Base-by-base conservation (phyloP, 1,284 basidiomycete genomes). In the Takashimella tepidaria region DNA sequence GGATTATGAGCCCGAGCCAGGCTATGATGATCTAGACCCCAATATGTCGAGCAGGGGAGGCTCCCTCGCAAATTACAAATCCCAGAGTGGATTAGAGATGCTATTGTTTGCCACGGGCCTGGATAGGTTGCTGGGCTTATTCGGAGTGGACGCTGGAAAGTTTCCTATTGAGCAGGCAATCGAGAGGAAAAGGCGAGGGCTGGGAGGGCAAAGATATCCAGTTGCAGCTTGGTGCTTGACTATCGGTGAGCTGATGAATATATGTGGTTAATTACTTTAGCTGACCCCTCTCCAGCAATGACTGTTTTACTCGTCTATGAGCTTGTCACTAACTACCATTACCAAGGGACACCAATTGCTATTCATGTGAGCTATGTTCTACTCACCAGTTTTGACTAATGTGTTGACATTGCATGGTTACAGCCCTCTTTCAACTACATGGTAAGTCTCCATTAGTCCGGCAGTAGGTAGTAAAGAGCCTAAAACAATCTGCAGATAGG, bases 341-440 rank as follows among this genome's bases (percentile, higher is more conserved):
- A 82, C 6, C 88, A 89, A 66, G 89, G 90, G 0, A 83, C 81
- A 4, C 87, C 87, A 0, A 79, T 93, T 41, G 89, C 90, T 1
- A 84, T 89, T 69, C 86, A 89, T 77, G 87, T 83, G 57, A 53
- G 77, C 31, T 6, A 22, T 20, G 41, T 16, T 47, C 42, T 16
- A 16, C 31, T 37, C 31, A 37, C 31, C 31, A 8, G 8, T 37
- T 8, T 37, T 22, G 53, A 42, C 47, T 64, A 31, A 61, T 31
- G 22, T 48, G n/a, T n/a, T n/a, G n/a, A n/a, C n/a, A n/a, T n/a
- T n/a, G n/a, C n/a, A n/a, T n/a, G n/a, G n/a, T 5, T 22, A 11
- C 60, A 88, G 80, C 89, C 89, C 3, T 79, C 79, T 11, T 84
- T 93, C 59, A 96, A 96, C 70, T 87, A 86, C 5, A 96, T 97